Evolutionary conservation across 176 grass and related monocot species (phyloP).

Genomic region (Dendrocalamus sinicus): DNA sequence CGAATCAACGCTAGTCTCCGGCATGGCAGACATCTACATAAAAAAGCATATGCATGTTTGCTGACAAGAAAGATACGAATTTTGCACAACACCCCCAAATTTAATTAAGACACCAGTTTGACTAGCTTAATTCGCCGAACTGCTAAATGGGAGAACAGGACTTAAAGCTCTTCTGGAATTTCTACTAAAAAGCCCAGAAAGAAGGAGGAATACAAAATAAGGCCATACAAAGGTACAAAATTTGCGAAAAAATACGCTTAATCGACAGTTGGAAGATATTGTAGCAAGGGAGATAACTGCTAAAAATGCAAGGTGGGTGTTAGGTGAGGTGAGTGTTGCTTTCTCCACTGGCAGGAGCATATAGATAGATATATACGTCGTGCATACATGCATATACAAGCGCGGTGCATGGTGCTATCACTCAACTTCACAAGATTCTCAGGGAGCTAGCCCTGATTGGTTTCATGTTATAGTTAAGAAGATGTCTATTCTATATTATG

Average conservation of each 20-base stretch:
- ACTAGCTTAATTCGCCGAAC: too few relatives aligned
- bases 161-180: too few relatives aligned
- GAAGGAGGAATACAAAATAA: too few relatives aligned
- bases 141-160: too few relatives aligned
- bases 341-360: background rate
- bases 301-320: background rate
- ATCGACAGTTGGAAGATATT: too few relatives aligned
- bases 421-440: slow-evolving; percentile 22
- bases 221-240: too few relatives aligned
- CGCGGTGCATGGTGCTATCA: background rate
- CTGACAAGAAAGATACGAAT: background rate
- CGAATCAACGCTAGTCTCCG: background rate
- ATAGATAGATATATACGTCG: too few relatives aligned
- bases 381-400: too few relatives aligned
- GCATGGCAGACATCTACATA: background rate
- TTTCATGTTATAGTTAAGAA: background rate
- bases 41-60: background rate
- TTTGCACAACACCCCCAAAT: background rate
- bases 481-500: background rate
- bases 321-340: slow-evolving; percentile 14
- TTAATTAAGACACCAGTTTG: too few relatives aligned
- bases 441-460: background rate
- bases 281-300: background rate
- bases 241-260: background rate
- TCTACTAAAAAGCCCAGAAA: background rate